These are phyloP conservation scores for Diacronema lutheri DNA, from an alignment of 78 protist species.

Conservation along the genomic window DNA sequence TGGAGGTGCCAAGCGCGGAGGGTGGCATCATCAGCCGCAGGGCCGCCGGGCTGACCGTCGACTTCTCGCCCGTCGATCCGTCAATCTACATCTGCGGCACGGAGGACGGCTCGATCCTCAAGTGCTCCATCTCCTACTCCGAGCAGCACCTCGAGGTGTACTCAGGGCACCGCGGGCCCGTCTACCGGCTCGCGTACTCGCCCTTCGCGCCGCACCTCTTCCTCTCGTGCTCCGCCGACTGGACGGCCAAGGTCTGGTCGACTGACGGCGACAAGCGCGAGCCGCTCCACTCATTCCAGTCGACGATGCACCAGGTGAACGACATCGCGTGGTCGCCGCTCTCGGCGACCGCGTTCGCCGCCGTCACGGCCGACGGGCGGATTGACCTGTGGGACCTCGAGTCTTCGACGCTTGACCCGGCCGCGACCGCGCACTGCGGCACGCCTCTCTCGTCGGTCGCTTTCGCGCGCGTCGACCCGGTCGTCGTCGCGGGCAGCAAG, in stretches of 20 bases:
- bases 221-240: constrained; percentile 64
- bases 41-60: constrained; percentile 51
- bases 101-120: constrained; percentile 72
- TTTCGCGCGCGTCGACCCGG: not conserved
- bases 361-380: constrained; percentile 49
- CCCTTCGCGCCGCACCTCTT: constrained; percentile 51
- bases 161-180: constrained; percentile 64
- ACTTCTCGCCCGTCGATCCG: constrained; percentile 39
- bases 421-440: not conserved
- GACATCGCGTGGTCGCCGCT: constrained; percentile 60
- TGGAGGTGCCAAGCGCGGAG: not conserved
- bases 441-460: not conserved
- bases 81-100: constrained; percentile 65
- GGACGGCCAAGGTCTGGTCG: constrained; percentile 59
- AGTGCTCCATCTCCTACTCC: constrained; percentile 66
- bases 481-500: not conserved
- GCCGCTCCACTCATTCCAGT: constrained; percentile 10
- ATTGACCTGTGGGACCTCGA: constrained; percentile 68
- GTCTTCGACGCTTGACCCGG: constrained; percentile 6
- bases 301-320: constrained; percentile 1
- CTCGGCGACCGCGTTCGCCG: constrained; percentile 36
- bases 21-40: constrained; percentile 52
- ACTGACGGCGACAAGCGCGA: not conserved
- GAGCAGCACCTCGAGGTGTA: constrained; percentile 65
- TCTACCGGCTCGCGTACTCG: constrained; percentile 49